These are phyloP conservation scores for Neurospora crassa DNA, from an alignment of 2,329 filamentous ascomycete genomes.

Conservation along the genomic window DNA sequence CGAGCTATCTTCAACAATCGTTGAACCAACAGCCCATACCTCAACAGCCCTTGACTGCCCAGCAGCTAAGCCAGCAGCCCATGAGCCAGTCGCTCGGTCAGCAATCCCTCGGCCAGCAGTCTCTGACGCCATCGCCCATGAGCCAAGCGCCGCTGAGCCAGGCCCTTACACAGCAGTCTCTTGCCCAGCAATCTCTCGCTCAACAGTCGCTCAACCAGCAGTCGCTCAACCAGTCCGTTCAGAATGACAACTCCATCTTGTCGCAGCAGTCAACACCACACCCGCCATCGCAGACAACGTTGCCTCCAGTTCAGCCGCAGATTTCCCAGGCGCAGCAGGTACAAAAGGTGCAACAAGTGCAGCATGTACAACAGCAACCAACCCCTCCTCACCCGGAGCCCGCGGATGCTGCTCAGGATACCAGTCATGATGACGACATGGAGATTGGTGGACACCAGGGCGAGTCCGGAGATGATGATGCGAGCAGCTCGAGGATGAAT, in stretches of 20 bases:
- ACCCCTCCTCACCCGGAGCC: conserved; percentile 15
- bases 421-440: conserved; percentile 38
- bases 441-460: conserved; percentile 39
- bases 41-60: conserved; percentile 20
- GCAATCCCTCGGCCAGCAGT: conserved; percentile 12
- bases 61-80: conserved; percentile 21
- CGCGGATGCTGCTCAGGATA: conserved; percentile 24
- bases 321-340: conserved; percentile 30
- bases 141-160: conserved; percentile 21
- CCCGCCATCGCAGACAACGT: conserved; percentile 20
- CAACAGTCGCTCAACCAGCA: conserved; percentile 15
- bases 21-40: conserved; percentile 24
- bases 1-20: conserved; percentile 27
- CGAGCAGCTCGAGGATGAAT: conserved; percentile 35
- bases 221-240: conserved; percentile 31
- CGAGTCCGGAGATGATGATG: conserved; percentile 31
- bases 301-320: conserved; percentile 19
- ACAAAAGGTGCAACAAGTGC: conserved; percentile 22
- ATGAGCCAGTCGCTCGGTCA: conserved; percentile 14
- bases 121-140: conserved; percentile 20
- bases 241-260: conserved; percentile 30
- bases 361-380: conserved; percentile 26
- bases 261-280: conserved; percentile 31
- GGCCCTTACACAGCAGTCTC: conserved; percentile 2
- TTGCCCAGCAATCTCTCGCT: conserved; percentile 1